A percentile compares a stretch with the other conserved stretches of the same genome.
Conservation (phyloP, 2,329 filamentous ascomycete genomes). For the Colletotrichum truncatum region DNA sequence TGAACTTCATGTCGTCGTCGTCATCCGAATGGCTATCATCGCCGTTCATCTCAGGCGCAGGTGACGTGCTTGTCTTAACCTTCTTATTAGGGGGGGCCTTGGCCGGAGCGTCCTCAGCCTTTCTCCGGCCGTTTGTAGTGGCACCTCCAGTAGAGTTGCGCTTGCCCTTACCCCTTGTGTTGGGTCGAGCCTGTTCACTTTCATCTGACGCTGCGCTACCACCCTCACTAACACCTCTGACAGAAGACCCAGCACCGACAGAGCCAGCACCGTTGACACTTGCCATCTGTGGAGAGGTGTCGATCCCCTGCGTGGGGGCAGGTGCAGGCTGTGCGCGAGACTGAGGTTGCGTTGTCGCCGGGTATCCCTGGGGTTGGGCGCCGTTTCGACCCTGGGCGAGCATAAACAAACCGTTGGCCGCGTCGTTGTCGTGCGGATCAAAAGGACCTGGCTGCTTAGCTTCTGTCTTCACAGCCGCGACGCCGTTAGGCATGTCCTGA, state of each 20-base stretch:
- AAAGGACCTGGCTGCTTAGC: conserved; percentile 72
- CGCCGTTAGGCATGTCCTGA: conserved; percentile 48
- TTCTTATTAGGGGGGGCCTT: conserved; percentile 78
- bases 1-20: conserved; percentile 59
- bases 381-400: conserved; percentile 79
- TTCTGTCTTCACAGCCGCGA: conserved; percentile 54
- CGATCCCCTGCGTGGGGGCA: conserved; percentile 44
- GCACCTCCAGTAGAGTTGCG: conserved; percentile 59
- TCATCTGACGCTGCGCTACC: conserved; percentile 79
- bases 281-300: conserved; percentile 61
- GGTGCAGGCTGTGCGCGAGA: conserved; percentile 59
- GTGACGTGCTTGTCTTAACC: conserved; percentile 66
- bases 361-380: conserved; percentile 61
- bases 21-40: conserved; percentile 45
- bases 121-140: conserved; percentile 74
- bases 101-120: conserved; percentile 72
- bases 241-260: conserved; percentile 45
- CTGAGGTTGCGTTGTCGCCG: conserved; percentile 53
- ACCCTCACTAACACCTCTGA: conserved; percentile 71
- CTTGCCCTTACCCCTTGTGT: conserved; percentile 75
- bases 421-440: conserved; percentile 92
- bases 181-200: conserved; percentile 73
- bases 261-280: conserved; percentile 55
- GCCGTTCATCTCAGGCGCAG: conserved; percentile 38
- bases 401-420: conserved; percentile 93